These are phyloP conservation scores for Knoxia roxburghii DNA, from an alignment of 257 asterid genomes.

Conservation along the genomic window DNA sequence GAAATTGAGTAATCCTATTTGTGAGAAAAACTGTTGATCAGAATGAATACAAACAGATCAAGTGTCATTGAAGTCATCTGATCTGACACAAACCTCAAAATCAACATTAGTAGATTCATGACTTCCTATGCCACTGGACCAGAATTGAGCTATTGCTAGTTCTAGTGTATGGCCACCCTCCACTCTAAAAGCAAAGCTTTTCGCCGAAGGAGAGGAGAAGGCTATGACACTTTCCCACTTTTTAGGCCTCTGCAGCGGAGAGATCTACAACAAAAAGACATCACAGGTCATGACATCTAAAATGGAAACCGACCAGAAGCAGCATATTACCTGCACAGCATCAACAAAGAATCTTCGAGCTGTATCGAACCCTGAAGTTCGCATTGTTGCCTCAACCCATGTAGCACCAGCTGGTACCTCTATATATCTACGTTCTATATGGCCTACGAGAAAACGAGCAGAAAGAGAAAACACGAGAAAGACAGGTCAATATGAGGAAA, in stretches of 20 bases:
- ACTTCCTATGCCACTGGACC: constrained; percentile 97
- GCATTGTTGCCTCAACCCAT: constrained; percentile 91
- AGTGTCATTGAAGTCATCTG: constrained; percentile 1
- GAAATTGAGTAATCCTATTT: no score
- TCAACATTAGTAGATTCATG: constrained; percentile 66
- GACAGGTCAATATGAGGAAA: constrained; percentile 14
- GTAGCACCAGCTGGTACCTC: constrained; percentile 94
- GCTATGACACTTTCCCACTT: constrained; percentile 83
- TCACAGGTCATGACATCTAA: constrained; percentile 16
- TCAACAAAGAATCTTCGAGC: constrained; percentile 81
- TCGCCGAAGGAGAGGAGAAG: constrained; percentile 91
- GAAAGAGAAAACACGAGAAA: constrained; percentile 10
- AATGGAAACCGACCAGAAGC: constrained; percentile 6
- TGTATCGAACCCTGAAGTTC: constrained; percentile 73
- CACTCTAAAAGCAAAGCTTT: constrained; percentile 74
- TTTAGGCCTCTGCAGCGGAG: constrained; percentile 80
- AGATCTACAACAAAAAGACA: constrained; percentile 51
- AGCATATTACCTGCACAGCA: constrained; percentile 71
- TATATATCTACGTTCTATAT: constrained; percentile 76
- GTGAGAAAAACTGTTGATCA: no score
- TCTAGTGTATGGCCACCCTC: constrained; percentile 94
- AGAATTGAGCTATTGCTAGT: constrained; percentile 87
- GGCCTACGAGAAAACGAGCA: constrained; percentile 44
- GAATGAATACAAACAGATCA: background rate
- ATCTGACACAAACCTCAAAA: constrained; percentile 59